These are phyloP conservation scores for Pestalotiopsis sp. DNA, from an alignment of 2,329 filamentous ascomycete genomes.

Conservation along the genomic window DNA sequence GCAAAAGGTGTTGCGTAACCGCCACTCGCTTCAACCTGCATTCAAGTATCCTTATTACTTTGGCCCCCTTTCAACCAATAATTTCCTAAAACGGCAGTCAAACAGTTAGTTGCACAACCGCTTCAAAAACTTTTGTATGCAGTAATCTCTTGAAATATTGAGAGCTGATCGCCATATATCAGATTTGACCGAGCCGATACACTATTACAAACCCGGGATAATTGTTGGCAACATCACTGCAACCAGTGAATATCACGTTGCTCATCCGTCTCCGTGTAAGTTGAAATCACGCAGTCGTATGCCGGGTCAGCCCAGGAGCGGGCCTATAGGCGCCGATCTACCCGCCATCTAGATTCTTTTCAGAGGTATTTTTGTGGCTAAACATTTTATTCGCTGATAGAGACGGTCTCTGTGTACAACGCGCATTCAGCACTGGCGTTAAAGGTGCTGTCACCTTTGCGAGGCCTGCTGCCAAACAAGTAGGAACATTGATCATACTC, in stretches of 20 bases:
- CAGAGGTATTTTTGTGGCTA: neutral
- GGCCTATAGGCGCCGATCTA: neutral
- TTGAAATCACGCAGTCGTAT: neutral
- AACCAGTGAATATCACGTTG: neutral
- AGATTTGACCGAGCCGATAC: neutral
- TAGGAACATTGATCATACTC: neutral
- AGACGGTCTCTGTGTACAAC: neutral
- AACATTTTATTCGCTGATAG: neutral
- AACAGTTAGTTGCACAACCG: neutral
- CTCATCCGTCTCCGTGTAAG: neutral
- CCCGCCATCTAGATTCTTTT: neutral
- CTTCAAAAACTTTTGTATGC: neutral
- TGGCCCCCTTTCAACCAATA: neutral
- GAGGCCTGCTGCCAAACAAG: slow-evolving; percentile 21
- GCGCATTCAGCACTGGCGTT: slow-evolving; percentile 16
- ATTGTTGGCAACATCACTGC: neutral
- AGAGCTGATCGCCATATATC: neutral
- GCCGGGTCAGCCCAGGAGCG: neutral
- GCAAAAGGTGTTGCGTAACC: neutral
- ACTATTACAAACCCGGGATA: neutral
- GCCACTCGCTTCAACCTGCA: neutral
- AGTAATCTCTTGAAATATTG: neutral
- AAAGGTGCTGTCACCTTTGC: slow-evolving; percentile 18
- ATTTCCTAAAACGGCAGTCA: neutral
- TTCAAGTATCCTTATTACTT: neutral